These are phyloP conservation scores for Termitomyces sp. DNA, from an alignment of 768 basidiomycete genomes.

Conservation along the genomic window DNA sequence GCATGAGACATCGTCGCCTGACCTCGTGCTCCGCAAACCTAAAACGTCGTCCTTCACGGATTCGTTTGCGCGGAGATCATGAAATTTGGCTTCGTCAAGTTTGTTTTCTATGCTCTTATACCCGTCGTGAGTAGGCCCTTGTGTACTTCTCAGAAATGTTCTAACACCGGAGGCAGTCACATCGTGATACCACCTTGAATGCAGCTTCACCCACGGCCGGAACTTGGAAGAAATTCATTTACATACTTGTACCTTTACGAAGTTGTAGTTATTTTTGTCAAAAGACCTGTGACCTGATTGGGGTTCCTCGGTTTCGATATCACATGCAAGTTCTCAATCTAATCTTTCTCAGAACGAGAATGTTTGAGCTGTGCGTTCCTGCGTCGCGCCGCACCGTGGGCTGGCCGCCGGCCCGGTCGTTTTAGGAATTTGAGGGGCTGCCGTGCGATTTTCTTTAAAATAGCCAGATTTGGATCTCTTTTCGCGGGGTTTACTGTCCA, in stretches of 20 bases:
- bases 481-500: too few relatives aligned
- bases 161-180: constrained; percentile 1
- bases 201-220: neutral
- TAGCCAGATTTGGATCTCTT: too few relatives aligned
- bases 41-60: constrained; percentile 7
- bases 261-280: neutral
- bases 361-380: neutral
- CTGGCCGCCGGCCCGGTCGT: too few relatives aligned
- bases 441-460: too few relatives aligned
- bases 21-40: constrained; percentile 40
- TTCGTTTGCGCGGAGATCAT: constrained; percentile 5
- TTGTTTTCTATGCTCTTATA: neutral
- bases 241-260: neutral
- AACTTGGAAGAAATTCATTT: neutral
- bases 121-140: constrained; percentile 8
- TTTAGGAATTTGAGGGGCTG: too few relatives aligned
- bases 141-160: neutral
- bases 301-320: neutral
- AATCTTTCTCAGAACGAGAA: neutral
- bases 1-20: constrained; percentile 48
- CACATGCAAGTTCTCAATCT: neutral
- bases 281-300: neutral
- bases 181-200: constrained; percentile 6
- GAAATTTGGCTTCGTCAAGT: neutral
- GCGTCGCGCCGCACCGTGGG: too few relatives aligned